Percentiles rank a stretch among this genome's conserved stretches.
Evolutionary conservation across 495 filamentous ascomycete species (phyloP).

Genomic region (Terfezia claveryi): DNA sequence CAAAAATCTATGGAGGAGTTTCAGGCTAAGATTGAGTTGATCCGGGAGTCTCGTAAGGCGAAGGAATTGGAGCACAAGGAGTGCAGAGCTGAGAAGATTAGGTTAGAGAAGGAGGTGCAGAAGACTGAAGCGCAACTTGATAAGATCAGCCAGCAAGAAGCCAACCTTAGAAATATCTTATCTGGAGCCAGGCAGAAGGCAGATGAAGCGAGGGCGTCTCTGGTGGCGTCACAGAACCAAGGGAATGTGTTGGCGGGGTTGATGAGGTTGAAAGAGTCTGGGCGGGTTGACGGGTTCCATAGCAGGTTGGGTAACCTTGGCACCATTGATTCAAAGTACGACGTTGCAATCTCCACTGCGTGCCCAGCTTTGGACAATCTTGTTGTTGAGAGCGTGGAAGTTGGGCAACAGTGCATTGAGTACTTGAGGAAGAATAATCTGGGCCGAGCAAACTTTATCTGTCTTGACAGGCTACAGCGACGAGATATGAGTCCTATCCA

Average conservation of each 20-base stretch:
- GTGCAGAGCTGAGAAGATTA: constrained; percentile 45
- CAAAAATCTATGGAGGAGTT: constrained; percentile 63
- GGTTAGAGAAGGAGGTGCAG: constrained; percentile 49
- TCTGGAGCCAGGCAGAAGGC: constrained; percentile 80
- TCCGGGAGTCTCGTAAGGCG: constrained; percentile 41
- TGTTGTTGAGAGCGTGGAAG: constrained; percentile 84
- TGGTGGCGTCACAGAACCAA: constrained; percentile 73
- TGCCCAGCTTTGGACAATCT: constrained; percentile 82
- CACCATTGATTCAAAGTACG: constrained; percentile 83
- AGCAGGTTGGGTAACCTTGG: constrained; percentile 87
- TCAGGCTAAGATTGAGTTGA: constrained; percentile 50
- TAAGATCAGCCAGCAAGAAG: constrained; percentile 51
- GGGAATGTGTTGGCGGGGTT: constrained; percentile 79
- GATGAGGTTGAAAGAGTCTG: constrained; percentile 88
- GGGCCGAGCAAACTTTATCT: constrained; percentile 91
- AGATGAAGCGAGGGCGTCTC: constrained; percentile 75
- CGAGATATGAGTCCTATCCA: constrained; percentile 55
- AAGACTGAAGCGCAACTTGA: constrained; percentile 48
- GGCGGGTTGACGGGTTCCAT: constrained; percentile 89
- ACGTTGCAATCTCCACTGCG: constrained; percentile 90
- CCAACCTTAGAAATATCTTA: constrained; percentile 54
- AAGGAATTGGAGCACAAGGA: constrained; percentile 60
- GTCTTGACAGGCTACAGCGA: constrained; percentile 61
- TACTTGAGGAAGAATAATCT: constrained; percentile 93
- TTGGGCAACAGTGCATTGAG: constrained; percentile 91